Evolutionary conservation across 441 rosid genomes (phyloP), one percentile per base, ranked within the genome.

Genomic region (Rhodomyrtus psidioides): DNA sequence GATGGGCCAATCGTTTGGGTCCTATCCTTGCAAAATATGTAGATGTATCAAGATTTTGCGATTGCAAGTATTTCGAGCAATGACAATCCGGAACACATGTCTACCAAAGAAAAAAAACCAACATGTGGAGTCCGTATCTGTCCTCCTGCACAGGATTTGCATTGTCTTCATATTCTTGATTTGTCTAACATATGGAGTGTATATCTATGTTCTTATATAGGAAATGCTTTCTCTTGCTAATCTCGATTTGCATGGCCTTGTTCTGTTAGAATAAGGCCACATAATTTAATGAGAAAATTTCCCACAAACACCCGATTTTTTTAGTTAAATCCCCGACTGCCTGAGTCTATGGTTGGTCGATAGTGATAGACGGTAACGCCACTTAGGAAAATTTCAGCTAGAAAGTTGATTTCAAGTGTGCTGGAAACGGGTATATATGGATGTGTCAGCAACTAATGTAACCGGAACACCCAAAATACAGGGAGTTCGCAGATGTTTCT

Each of bases 1-100:
- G 53, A 97, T 87, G 27, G 99, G 99, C 99, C 99, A 97, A 87
- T 97, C 99, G 53, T 89, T 86, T 19, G 88, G 88, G 42, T 94
- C 95, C 99, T 95, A 86, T 34, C 79, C 39, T 30, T 16, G 30
- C 21, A 57, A 55, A 86, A 75, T 7, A 86, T 79, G 55, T 86
- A 88, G 84, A 88, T 81, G 86, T 54, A 84, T 56, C 74, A 70
- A 85, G 75, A 81, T 57, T 54, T 26, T 83, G 56, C 62, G 27
- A 90, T 53, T 27, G 59, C 76, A 83, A 24, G 83, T 82, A 82
- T 86, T 55, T 19, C 84, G 17, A 28, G 42, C 59, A 28, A 24
- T 26, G 46, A 15, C 2, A 70, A 70, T 21, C 79, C 10, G 49
- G 49, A 39, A 5, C 49, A 39, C 5, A 70, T 39, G 39, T 70